Base-by-base conservation (phyloP, 805 yeast species). In the Saccharomyces paradoxus region DNA sequence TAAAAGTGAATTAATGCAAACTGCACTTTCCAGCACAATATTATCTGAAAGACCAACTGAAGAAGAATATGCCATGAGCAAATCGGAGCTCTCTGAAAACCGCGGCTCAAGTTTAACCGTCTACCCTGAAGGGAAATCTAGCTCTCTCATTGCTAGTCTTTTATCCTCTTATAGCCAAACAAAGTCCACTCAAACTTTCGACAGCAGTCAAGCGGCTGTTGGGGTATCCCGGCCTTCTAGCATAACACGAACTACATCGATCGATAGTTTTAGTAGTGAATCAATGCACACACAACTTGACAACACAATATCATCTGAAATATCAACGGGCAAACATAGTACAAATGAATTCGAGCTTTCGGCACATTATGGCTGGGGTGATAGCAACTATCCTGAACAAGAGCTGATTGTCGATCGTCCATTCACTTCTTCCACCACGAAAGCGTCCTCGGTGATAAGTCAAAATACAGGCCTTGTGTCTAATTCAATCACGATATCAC, bases 81-180 rank as follows among this genome's bases (percentile, higher is more conserved):
- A 32, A 2, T 32, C 8, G 3, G 13, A 29, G 13, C 4, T 29
- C 17, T 32, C 41, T 32, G 41, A 14, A 32, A 14, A 14, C 7
- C 13, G 13, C 8, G 21, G 14, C 9, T 14, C 21, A 7, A 32
- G 41, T 32, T 14, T n/a, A 14, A n/a, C 41, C 41, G 14, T 14
- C 41, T 14, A 32, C 21, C 9, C 21, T 32, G 21, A 7, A 5
- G 41, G 2, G 17, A 21, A 14, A 32, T 32, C 41, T 32, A 32
- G 41, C 41, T 14, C 6, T 54, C 64, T 28, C 58, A 59, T 54
- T 56, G 66, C 60, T 52, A 30, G 12, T 12, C 7, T 47, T 30
- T 47, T 12, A 17, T 27, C 49, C 12, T 47, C 49, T 10, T 17
- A 47, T 21, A 26, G 31, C 13, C n/a, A 47, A 17, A 8, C 31